phyloP scores from a whole-genome alignment of 169 alveolate genomes.

The Babesia ovata region DNA sequence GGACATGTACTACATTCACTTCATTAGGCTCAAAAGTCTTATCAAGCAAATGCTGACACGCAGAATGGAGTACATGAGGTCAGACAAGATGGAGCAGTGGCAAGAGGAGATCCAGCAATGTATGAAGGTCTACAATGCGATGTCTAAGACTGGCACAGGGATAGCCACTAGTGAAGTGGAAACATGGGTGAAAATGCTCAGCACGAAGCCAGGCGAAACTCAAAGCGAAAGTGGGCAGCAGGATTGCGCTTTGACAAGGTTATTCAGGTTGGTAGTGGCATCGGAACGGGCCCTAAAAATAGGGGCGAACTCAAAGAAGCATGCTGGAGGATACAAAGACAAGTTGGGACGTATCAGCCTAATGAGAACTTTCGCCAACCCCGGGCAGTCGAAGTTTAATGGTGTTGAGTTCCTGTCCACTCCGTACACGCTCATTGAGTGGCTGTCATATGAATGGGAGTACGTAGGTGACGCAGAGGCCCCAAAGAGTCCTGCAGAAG shows the following conservation, averaged over 20 bases:
- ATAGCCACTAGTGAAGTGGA: not conserved
- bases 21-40: slow-evolving; percentile 39
- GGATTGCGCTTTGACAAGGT: slow-evolving; percentile 5
- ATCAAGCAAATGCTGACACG: slow-evolving; percentile 5
- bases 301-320: not conserved
- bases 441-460: slow-evolving; percentile 9
- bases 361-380: slow-evolving; percentile 1
- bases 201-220: slow-evolving; percentile 8
- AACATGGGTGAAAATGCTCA: slow-evolving; percentile 4
- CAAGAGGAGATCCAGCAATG: not conserved
- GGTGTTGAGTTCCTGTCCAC: slow-evolving; percentile 9
- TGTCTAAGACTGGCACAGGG: not conserved
- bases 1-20: slow-evolving; percentile 41
- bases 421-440: slow-evolving; percentile 18
- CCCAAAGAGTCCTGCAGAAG: not conserved
- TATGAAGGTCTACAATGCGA: slow-evolving; percentile 6
- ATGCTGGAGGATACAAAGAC: slow-evolving; percentile 8
- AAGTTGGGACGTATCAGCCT: slow-evolving; percentile 1
- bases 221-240: not conserved
- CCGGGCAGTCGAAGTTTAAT: not conserved
- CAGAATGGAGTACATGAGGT: not conserved
- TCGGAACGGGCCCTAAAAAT: slow-evolving; percentile 9
- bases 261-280: slow-evolving; percentile 23
- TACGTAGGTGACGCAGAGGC: not conserved
- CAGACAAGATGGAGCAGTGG: slow-evolving; percentile 21